Evolutionary conservation across 352 stramenopile species (phyloP).

Genomic region (Pythium sp.): DNA sequence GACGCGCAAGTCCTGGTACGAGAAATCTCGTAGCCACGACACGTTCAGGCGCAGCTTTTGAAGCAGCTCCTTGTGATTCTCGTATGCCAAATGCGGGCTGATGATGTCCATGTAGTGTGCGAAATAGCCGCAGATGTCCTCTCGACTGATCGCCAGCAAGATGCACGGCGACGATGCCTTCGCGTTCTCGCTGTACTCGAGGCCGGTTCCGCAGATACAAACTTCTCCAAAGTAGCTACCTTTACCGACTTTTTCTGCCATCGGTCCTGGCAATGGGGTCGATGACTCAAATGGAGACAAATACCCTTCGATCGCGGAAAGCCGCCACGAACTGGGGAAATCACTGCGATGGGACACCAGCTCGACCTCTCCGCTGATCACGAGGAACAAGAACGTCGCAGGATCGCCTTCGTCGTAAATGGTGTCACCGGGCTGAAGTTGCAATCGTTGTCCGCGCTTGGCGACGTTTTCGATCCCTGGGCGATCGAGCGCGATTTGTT

Average conservation of each 20-base stretch:
- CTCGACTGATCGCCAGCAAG: constrained; percentile 47
- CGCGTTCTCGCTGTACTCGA: constrained; percentile 55
- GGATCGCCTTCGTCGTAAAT: constrained; percentile 62
- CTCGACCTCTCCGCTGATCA: constrained; percentile 49
- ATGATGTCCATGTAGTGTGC: constrained; percentile 70
- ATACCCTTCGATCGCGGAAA: constrained; percentile 16
- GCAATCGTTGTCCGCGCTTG: constrained; percentile 38
- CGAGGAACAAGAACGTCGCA: constrained; percentile 65
- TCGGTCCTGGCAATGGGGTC: background rate
- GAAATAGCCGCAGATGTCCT: constrained; percentile 60
- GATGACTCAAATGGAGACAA: background rate
- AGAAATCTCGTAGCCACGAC: constrained; percentile 36
- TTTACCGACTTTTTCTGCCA: constrained; percentile 32
- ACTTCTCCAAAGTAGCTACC: constrained; percentile 69
- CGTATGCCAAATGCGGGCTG: constrained; percentile 49
- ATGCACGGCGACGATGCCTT: constrained; percentile 30
- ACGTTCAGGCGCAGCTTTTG: constrained; percentile 37
- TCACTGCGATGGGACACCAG: constrained; percentile 19
- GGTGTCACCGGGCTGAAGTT: constrained; percentile 36
- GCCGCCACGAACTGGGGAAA: constrained; percentile 13
- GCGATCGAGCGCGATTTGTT: constrained; percentile 49
- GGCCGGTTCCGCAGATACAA: constrained; percentile 27
- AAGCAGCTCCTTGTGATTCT: constrained; percentile 50
- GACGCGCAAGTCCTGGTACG: constrained; percentile 55
- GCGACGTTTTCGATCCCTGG: constrained; percentile 51